A percentile compares a stretch with the other conserved stretches of the same genome.
Conservation (phyloP, 345 rosid genomes). For the Syzygium aromaticum region DNA sequence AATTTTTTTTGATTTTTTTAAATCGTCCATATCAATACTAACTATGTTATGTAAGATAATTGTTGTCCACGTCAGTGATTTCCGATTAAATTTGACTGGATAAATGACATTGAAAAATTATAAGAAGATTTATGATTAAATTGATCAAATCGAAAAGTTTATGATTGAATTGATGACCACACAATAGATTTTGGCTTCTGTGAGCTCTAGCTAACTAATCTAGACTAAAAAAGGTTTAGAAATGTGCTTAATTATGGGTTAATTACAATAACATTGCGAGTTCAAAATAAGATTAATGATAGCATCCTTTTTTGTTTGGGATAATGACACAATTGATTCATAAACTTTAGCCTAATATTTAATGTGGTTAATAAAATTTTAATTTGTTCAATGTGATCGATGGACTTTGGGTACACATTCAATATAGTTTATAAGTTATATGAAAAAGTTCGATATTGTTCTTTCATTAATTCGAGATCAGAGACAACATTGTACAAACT, state of each 20-base stretch:
- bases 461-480: too few relatives aligned
- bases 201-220: neutral
- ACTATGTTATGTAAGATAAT: fast-evolving
- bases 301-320: neutral
- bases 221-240: neutral
- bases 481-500: too few relatives aligned
- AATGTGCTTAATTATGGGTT: neutral
- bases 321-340: too few relatives aligned
- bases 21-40: neutral
- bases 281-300: neutral
- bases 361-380: too few relatives aligned
- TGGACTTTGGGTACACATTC: too few relatives aligned
- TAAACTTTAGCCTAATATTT: too few relatives aligned
- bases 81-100: neutral
- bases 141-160: too few relatives aligned
- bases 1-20: neutral
- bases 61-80: fast-evolving
- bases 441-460: too few relatives aligned
- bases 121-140: neutral
- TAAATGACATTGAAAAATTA: neutral
- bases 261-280: neutral
- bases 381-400: too few relatives aligned
- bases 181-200: neutral
- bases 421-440: too few relatives aligned
- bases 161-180: neutral